Evolutionary conservation across 1,284 basidiomycete genomes (phyloP).

Genomic region (Lentinula novae-zelandiae): DNA sequence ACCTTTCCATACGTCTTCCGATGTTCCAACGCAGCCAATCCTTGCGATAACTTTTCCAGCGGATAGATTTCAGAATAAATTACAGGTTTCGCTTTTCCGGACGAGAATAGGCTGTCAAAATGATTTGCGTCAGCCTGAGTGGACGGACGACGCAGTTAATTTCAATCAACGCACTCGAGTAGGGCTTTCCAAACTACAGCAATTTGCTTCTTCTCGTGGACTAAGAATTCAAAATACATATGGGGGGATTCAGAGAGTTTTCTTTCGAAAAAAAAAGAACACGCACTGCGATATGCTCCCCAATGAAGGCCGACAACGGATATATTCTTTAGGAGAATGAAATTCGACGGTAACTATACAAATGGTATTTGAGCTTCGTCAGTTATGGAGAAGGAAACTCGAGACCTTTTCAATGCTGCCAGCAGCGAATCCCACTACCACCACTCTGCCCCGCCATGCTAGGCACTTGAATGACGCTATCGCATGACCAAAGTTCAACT

Average conservation of each 20-base stretch:
- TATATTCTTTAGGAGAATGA: slow-evolving; percentile 86
- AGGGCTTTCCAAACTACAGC: slow-evolving; percentile 74
- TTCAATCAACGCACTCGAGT: slow-evolving; percentile 47
- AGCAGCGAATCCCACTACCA: slow-evolving; percentile 79
- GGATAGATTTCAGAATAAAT: slow-evolving; percentile 72
- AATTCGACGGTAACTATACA: slow-evolving; percentile 76
- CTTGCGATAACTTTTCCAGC: slow-evolving; percentile 55
- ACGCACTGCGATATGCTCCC: slow-evolving; percentile 63
- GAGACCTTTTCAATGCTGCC: slow-evolving; percentile 85
- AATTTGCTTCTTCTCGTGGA: slow-evolving; percentile 65
- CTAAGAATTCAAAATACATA: slow-evolving; percentile 30
- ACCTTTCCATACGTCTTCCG: slow-evolving; percentile 95
- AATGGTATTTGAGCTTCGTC: background rate
- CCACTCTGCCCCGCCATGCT: background rate
- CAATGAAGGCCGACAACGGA: slow-evolving; percentile 81
- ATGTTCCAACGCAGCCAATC: slow-evolving; percentile 69
- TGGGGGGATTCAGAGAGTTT: background rate
- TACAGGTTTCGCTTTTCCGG: slow-evolving; percentile 67
- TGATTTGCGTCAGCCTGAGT: background rate
- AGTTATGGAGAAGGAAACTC: slow-evolving; percentile 9
- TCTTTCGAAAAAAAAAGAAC: background rate
- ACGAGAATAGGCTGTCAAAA: slow-evolving; percentile 55
- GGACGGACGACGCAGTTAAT: background rate
- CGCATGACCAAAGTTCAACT: background rate
- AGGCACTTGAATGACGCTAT: background rate